A percentile compares a stretch with the other conserved stretches of the same genome.
Conservation (phyloP, 2,329 filamentous ascomycete genomes). For the Colletotrichum musae region DNA sequence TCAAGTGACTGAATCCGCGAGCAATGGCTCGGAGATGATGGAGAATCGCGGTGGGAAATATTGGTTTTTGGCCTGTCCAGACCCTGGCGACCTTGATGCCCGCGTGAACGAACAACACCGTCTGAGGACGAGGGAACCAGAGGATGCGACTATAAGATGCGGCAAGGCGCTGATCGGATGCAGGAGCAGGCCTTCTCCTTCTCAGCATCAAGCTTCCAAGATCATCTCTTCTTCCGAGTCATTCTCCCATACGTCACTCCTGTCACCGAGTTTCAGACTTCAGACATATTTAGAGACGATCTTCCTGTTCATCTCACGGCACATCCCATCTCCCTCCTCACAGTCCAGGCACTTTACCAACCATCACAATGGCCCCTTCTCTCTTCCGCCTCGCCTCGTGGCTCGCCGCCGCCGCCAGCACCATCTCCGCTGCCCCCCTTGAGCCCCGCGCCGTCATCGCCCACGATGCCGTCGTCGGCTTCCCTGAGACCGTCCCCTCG, state of each 20-base stretch:
- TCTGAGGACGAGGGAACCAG: slow-evolving; percentile 9
- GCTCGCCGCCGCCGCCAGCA: slow-evolving; percentile 38
- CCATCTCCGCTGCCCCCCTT: slow-evolving; percentile 44
- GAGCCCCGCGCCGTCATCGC: slow-evolving; percentile 48
- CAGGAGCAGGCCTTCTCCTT: slow-evolving; percentile 14
- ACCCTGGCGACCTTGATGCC: not conserved
- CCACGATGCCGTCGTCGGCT: slow-evolving; percentile 52
- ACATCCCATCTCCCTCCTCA: not conserved
- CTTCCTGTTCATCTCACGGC: slow-evolving; percentile 25
- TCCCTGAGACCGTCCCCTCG: slow-evolving; percentile 49
- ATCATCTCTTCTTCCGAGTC: slow-evolving; percentile 9
- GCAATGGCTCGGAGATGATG: slow-evolving; percentile 26
- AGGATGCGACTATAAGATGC: slow-evolving; percentile 31
- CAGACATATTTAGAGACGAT: slow-evolving; percentile 34
- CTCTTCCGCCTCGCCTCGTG: slow-evolving; percentile 38
- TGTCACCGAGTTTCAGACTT: slow-evolving; percentile 32
- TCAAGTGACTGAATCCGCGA: slow-evolving; percentile 6
- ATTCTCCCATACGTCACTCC: slow-evolving; percentile 18
- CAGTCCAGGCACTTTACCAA: not conserved
- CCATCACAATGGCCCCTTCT: slow-evolving; percentile 35
- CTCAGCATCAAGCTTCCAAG: not conserved
- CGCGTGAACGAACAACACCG: slow-evolving; percentile 7
- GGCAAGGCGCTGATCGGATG: slow-evolving; percentile 21
- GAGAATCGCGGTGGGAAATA: slow-evolving; percentile 11
- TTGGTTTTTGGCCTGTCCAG: slow-evolving; percentile 11